Conservation (phyloP, 1,139 yeast species). For the Sugiyamaella paludigena region DNA sequence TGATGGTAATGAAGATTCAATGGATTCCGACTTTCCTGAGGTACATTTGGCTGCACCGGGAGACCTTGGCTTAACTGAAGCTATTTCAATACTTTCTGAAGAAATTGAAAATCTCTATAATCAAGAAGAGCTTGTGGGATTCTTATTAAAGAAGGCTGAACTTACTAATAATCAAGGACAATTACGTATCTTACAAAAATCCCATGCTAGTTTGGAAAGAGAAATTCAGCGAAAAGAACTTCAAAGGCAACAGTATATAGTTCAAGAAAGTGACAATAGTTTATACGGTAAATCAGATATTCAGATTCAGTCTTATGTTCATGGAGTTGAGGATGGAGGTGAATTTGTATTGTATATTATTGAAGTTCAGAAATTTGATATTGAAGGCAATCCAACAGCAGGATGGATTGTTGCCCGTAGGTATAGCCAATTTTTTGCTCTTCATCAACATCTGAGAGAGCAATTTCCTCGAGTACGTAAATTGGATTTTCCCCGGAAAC, state of each 20-base stretch:
- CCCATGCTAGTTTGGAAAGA: constrained; percentile 60
- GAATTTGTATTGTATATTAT: constrained; percentile 71
- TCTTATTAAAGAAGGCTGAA: constrained; percentile 75
- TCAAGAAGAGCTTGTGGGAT: constrained; percentile 62
- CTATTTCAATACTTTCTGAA: constrained; percentile 52
- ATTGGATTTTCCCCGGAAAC: constrained; percentile 62
- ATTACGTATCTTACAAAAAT: constrained; percentile 62
- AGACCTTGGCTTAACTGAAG: constrained; percentile 63
- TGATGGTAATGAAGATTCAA: constrained; percentile 6
- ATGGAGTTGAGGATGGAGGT: constrained; percentile 49
- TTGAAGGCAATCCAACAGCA: constrained; percentile 52
- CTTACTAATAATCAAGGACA: constrained; percentile 73
- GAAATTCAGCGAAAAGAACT: constrained; percentile 72
- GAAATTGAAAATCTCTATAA: constrained; percentile 62
- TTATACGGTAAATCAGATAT: constrained; percentile 68
- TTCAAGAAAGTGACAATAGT: constrained; percentile 79
- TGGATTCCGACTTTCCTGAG: constrained; percentile 7
- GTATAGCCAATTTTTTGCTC: constrained; percentile 74
- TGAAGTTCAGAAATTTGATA: constrained; percentile 60
- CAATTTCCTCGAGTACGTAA: constrained; percentile 52
- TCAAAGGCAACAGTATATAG: constrained; percentile 75
- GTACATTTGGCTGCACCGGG: constrained; percentile 62
- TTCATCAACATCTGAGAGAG: constrained; percentile 62
- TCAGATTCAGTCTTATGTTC: constrained; percentile 63
- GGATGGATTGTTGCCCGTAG: constrained; percentile 91